A percentile compares a stretch with the other conserved stretches of the same genome.
Conservation (phyloP, 1,139 yeast species). For the Candida sp. region DNA sequence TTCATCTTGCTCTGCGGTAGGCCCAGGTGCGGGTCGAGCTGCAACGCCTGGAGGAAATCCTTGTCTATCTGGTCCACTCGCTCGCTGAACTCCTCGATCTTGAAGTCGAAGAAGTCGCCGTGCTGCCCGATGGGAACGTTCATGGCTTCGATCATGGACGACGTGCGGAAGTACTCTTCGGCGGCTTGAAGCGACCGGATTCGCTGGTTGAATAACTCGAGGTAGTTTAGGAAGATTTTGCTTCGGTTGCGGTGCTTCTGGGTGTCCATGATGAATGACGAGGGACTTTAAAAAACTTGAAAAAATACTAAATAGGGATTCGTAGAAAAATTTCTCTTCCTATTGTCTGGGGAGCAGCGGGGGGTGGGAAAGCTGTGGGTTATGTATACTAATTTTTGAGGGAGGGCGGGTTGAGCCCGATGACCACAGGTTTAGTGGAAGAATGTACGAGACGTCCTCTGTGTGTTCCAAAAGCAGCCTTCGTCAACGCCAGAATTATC, state of each 20-base stretch:
- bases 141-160: slow-evolving; percentile 2
- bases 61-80: background rate
- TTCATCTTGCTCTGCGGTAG: background rate
- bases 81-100: slow-evolving; percentile 2
- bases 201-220: background rate
- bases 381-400: too few species aligned
- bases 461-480: too few species aligned
- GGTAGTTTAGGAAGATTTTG: background rate
- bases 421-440: too few species aligned
- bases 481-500: too few species aligned
- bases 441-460: too few species aligned
- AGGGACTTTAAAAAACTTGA: too few species aligned
- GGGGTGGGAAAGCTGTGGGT: too few species aligned
- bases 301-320: too few species aligned
- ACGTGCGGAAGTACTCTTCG: slow-evolving; percentile 1
- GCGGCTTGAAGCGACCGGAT: background rate
- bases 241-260: background rate
- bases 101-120: background rate
- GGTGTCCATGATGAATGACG: background rate
- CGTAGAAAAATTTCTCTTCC: too few species aligned
- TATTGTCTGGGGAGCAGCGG: too few species aligned
- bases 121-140: background rate
- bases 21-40: background rate
- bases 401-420: too few species aligned
- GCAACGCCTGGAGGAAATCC: background rate